phyloP scores from a whole-genome alignment of 441 rosid genomes.

The Mallotus repandus region DNA sequence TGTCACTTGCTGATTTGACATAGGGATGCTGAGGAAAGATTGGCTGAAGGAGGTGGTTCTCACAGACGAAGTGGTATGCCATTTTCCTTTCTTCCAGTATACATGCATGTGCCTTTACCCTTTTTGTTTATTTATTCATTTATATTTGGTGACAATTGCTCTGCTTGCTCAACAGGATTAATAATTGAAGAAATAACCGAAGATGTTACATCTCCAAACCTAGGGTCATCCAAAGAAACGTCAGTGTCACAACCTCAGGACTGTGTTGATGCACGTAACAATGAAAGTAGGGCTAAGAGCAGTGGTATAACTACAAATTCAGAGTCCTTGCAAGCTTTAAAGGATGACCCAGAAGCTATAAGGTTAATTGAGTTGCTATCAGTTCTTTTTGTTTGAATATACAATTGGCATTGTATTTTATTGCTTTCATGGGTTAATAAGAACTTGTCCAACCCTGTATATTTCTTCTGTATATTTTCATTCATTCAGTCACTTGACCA shows the following conservation, averaged over 20 bases:
- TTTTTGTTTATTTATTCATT: neutral
- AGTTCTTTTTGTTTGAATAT: neutral
- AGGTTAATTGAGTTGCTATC: slow-evolving; percentile 41
- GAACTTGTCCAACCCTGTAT: neutral
- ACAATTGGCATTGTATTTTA: neutral
- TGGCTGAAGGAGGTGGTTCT: slow-evolving; percentile 53
- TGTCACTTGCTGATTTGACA: slow-evolving; percentile 23
- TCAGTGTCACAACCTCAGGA: slow-evolving; percentile 34
- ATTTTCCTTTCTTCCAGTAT: slow-evolving; percentile 17
- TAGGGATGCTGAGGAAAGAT: slow-evolving; percentile 67
- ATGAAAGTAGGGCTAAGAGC: slow-evolving; percentile 23
- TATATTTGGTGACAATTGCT: slow-evolving; percentile 9
- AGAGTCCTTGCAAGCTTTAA: slow-evolving; percentile 58
- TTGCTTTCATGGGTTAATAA: neutral
- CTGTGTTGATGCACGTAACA: slow-evolving; percentile 19
- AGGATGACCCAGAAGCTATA: slow-evolving; percentile 73
- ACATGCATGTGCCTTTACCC: neutral
- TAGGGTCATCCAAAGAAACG: slow-evolving; percentile 31
- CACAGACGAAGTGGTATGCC: slow-evolving; percentile 48
- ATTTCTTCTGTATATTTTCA: neutral
- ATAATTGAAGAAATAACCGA: slow-evolving; percentile 79
- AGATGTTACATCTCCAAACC: slow-evolving; percentile 32
- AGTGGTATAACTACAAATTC: slow-evolving; percentile 35
- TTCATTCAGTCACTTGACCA: neutral
- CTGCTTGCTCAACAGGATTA: slow-evolving; percentile 45